phyloP scores from a whole-genome alignment of 176 grass and related monocot species.

The Triticum dicoccoides region DNA sequence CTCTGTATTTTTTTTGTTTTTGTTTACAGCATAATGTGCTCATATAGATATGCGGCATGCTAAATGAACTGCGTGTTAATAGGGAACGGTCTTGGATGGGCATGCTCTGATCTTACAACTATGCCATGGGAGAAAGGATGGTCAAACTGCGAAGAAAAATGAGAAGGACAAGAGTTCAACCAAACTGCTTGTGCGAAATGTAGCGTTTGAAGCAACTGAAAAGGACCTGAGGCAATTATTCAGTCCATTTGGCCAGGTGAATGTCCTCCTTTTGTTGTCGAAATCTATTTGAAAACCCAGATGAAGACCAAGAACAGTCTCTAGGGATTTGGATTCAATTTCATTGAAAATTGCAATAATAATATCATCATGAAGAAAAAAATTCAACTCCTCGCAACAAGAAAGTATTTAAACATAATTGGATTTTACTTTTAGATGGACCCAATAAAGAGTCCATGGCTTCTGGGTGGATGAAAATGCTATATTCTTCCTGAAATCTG shows the following conservation, averaged over 20 bases:
- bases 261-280: neutral
- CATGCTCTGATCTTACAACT: conserved; percentile 94
- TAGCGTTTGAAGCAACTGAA: conserved; percentile 87
- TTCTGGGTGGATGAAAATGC: neutral
- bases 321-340: neutral
- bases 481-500: neutral
- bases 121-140: conserved; percentile 76
- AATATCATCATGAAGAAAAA: neutral
- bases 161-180: conserved; percentile 86
- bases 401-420: neutral
- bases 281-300: conserved; percentile 1
- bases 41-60: neutral
- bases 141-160: conserved; percentile 52
- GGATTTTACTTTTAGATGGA: neutral
- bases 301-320: neutral
- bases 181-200: conserved; percentile 90
- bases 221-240: conserved; percentile 90
- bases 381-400: neutral
- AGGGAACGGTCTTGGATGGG: conserved; percentile 93
- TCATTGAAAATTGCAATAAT: neutral
- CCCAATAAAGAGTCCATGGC: neutral
- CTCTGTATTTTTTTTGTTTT: neutral
- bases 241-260: conserved; percentile 96
- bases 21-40: neutral
- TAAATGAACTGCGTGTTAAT: conserved; percentile 14